Evolutionary conservation across 148 eudicot genomes (phyloP), one percentile per base, ranked within the genome.

Genomic region (Chenopodium formosanum): DNA sequence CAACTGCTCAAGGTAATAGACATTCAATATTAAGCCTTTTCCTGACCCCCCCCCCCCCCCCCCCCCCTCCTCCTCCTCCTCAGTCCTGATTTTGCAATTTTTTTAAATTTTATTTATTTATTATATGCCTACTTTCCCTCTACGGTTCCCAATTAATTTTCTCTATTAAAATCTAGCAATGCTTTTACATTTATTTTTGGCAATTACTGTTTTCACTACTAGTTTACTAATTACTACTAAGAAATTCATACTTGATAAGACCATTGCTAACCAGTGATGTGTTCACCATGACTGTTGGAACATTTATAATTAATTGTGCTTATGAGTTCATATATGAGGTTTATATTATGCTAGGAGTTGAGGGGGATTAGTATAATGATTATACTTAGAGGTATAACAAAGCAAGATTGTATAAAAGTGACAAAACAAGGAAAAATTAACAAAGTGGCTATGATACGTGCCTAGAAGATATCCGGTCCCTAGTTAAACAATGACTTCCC

Each of bases 1-100:
- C 86, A 91, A 90, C 83, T 89, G 97, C 84, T 87, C 97, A 81
- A 95, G 98, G 98, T 95, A 93, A 83, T 52, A 7, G 1, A 56
- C 34, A 44, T 32, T 60, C 23, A 70, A 22, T 40, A 73, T 22
- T 22, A 20, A n/a, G 27, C 25, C 66, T 6, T 62, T 25, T 62
- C 23, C 27, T 62, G 2, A n/a, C 0, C 32, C 32, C 32, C 32
- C 32, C 32, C 32, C 32, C 32, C n/a, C 0, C 32, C 32, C 32
- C 0, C 32, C 32, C 32, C 32, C 32, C 32, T 2, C 32, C 32
- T 40, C 2, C 66, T n/a, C 22, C 8, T 62, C 22, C 27, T 62
- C 25, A 62, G 66, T 62, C 65, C 66, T 62, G 66, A 20, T 20
- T 22, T n/a, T 23, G 10, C 9, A 1, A 0, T 31, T 31, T 31